These are phyloP conservation scores for Mediolabrus comicus DNA, from an alignment of 108 stramenopile species.

Conservation along the genomic window DNA sequence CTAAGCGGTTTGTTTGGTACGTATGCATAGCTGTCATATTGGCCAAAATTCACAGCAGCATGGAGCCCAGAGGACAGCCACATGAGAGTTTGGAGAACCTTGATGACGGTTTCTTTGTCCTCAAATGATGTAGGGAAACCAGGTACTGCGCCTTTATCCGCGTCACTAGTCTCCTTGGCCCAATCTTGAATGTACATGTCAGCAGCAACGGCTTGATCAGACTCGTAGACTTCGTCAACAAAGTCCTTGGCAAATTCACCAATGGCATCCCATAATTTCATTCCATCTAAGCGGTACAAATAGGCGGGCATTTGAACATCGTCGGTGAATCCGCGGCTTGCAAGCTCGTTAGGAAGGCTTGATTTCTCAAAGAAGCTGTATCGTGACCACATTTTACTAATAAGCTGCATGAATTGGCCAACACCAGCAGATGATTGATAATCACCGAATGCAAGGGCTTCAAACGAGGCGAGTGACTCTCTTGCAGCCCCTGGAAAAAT, in stretches of 20 bases:
- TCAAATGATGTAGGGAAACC: constrained; percentile 14
- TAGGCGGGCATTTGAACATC: constrained; percentile 10
- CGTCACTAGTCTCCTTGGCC: constrained; percentile 8
- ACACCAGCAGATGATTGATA: constrained; percentile 1
- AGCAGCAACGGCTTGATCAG: neutral
- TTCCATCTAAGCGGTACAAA: constrained; percentile 1
- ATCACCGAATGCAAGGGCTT: too few species aligned
- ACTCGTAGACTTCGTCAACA: constrained; percentile 20
- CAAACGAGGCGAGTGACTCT: too few species aligned
- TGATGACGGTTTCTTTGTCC: constrained; percentile 9
- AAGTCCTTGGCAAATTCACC: constrained; percentile 11
- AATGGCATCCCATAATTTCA: constrained; percentile 17
- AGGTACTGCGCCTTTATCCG: constrained; percentile 1
- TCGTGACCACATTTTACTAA: constrained; percentile 1
- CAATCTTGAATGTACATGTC: constrained; percentile 15
- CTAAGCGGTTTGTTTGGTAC: constrained; percentile 11
- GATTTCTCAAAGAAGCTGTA: constrained; percentile 13
- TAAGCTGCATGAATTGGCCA: constrained; percentile 17
- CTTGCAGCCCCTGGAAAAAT: too few species aligned
- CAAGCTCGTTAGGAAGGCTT: constrained; percentile 3
- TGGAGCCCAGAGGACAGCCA: constrained; percentile 20
- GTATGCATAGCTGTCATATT: constrained; percentile 19
- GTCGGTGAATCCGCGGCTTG: constrained; percentile 11
- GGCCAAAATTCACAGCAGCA: constrained; percentile 27
- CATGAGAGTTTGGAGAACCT: constrained; percentile 24